phyloP scores from a whole-genome alignment of 345 rosid species.

The Kandelia obovata region DNA sequence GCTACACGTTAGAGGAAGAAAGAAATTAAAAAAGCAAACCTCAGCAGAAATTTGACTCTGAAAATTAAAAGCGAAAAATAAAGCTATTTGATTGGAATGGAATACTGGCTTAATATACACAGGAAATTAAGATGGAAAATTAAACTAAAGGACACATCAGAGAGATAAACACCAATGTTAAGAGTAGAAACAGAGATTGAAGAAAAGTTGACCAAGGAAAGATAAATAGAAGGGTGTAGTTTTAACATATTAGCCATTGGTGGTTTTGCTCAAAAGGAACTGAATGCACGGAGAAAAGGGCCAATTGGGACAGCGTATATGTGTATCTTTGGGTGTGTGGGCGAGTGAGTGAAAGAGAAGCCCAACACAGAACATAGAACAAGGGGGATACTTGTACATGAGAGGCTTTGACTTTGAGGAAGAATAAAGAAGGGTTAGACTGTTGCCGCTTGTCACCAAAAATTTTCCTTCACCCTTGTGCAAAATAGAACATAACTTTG shows the following conservation, averaged over 20 bases:
- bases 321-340: too few relatives aligned
- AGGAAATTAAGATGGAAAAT: background rate
- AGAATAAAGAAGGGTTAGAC: background rate
- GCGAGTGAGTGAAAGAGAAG: too few relatives aligned
- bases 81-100: background rate
- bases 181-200: slow-evolving; percentile 44
- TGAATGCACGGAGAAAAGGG: slow-evolving; percentile 11
- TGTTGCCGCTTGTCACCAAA: too few relatives aligned
- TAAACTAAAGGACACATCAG: slow-evolving; percentile 36
- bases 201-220: slow-evolving; percentile 8
- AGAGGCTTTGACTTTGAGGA: background rate
- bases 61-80: background rate
- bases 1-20: too few relatives aligned
- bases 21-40: too few relatives aligned
- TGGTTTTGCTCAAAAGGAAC: slow-evolving; percentile 30
- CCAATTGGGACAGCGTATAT: too few relatives aligned
- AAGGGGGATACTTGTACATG: too few relatives aligned
- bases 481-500: too few relatives aligned
- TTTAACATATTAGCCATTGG: slow-evolving; percentile 15
- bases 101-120: background rate
- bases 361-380: background rate
- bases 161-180: slow-evolving; percentile 61
- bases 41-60: slow-evolving; percentile 23
- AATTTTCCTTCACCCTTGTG: too few relatives aligned
- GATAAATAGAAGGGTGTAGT: slow-evolving; percentile 13